Evolutionary conservation across 2,329 filamentous ascomycete genomes (phyloP), one percentile per base, ranked within the genome.

Genomic region (Monosporascus sp.): DNA sequence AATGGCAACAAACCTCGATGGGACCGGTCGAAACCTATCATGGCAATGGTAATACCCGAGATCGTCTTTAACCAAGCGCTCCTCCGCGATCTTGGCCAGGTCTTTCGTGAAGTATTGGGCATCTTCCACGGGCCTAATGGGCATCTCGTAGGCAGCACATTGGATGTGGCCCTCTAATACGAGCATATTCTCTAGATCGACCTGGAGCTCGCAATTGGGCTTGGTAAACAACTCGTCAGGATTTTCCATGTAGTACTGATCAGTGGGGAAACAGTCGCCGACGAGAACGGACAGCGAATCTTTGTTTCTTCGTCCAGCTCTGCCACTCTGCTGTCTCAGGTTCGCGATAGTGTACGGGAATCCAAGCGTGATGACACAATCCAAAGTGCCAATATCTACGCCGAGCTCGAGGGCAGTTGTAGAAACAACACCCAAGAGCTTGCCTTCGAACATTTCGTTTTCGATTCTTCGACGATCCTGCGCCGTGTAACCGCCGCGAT

Each of bases 261-360:
- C 94, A 0, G 90, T 90, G 3, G 92, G 85, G 60, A 94, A 96
- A 58, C 85, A 85, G 65, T 97, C 92, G 2, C 92, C 94, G 0
- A 99, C 83, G 1, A 99, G 75, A 2, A 99, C 84, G 0, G 91
- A 95, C 3, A 99, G 76, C 0, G 92, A 96, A 68, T 99, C 94
- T 65, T 90, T 95, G 66, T 97, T 97, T 55, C 93, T 81, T 54
- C 94, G 83, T 14, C 94, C 94, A 20, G 94, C 94, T 63, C 94
- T 84, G 15, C 94, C 94, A 63, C 90, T 96, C 69, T 99, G 94
- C 68, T 99, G 94, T 9, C 94, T 83, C 47, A 97, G 76, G 65
- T 97, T 97, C 37, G 94, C 88, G 55, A 99, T 96, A 0, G 90
- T 95, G 63, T 96, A 97, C 0, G 94, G 94, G 58, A 99, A 99